These are phyloP conservation scores for Colletotrichum trifolii DNA, from an alignment of 2,329 filamentous ascomycete genomes.

Conservation along the genomic window DNA sequence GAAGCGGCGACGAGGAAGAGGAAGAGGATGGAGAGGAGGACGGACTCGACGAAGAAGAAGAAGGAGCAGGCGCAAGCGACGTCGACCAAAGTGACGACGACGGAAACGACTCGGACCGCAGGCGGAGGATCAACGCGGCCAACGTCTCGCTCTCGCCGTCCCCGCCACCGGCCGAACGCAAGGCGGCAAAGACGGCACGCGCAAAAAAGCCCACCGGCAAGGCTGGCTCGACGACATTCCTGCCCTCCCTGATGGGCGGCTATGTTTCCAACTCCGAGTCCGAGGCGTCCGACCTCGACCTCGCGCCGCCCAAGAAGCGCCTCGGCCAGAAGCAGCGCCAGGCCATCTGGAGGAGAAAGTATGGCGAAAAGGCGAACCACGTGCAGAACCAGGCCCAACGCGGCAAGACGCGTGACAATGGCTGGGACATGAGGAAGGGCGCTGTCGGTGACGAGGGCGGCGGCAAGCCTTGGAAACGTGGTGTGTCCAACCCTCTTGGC, in stretches of 20 bases:
- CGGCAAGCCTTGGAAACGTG: slow-evolving; percentile 65
- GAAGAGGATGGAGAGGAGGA: slow-evolving; percentile 45
- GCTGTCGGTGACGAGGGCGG: slow-evolving; percentile 58
- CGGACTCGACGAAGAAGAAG: slow-evolving; percentile 46
- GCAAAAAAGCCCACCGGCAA: slow-evolving; percentile 26
- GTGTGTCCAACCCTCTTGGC: slow-evolving; percentile 52
- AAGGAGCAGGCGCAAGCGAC: slow-evolving; percentile 28
- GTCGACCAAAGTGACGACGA: slow-evolving; percentile 39
- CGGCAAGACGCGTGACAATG: slow-evolving; percentile 54
- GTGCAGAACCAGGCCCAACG: slow-evolving; percentile 53
- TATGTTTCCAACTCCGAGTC: slow-evolving; percentile 83
- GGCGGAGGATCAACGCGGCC: slow-evolving; percentile 39
- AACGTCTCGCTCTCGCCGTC: slow-evolving; percentile 44
- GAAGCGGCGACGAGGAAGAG: slow-evolving; percentile 41
- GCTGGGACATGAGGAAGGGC: slow-evolving; percentile 69
- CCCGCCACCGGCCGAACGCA: slow-evolving; percentile 45
- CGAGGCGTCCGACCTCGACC: slow-evolving; percentile 72
- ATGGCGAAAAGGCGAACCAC: slow-evolving; percentile 76
- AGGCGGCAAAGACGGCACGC: slow-evolving; percentile 44
- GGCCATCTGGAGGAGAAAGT: slow-evolving; percentile 85
- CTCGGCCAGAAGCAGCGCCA: slow-evolving; percentile 82
- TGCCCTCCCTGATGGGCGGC: slow-evolving; percentile 81
- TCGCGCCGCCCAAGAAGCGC: slow-evolving; percentile 76
- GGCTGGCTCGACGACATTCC: slow-evolving; percentile 66
- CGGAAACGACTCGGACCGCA: slow-evolving; percentile 38